Conservation (phyloP, 1,284 basidiomycete species). For the Quambalaria eucalypti region DNA sequence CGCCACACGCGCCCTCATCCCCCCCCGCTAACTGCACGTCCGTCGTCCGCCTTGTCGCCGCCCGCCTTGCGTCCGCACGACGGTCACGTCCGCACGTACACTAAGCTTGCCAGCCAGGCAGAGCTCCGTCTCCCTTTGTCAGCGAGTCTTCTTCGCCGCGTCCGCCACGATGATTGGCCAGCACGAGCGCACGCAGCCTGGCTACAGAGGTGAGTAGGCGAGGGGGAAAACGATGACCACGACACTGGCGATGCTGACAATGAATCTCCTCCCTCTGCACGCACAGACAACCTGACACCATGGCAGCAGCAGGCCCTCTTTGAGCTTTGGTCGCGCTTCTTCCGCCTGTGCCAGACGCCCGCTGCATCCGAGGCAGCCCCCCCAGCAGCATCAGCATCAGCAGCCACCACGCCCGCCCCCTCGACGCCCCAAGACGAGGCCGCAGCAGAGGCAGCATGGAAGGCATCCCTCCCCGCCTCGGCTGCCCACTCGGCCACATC, state of each 20-base stretch:
- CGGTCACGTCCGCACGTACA: too few species aligned
- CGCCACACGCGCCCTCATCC: too few species aligned
- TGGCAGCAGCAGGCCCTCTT: conserved; percentile 32
- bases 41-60: too few species aligned
- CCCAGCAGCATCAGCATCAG: too few species aligned
- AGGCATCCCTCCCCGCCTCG: conserved; percentile 8
- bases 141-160: too few species aligned
- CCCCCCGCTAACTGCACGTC: too few species aligned
- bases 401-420: neutral
- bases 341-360: conserved; percentile 29
- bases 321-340: conserved; percentile 36
- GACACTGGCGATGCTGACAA: neutral
- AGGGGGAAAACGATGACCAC: neutral
- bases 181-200: neutral
- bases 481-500: conserved; percentile 8
- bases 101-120: too few species aligned
- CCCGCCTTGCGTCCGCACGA: too few species aligned
- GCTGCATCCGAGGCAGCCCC: neutral
- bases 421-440: neutral
- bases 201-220: neutral
- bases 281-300: conserved; percentile 22
- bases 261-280: neutral
- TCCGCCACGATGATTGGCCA: neutral
- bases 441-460: neutral
- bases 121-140: too few species aligned